phyloP scores from a whole-genome alignment of 2,329 filamentous ascomycete species.

The Botrytis deweyae region DNA sequence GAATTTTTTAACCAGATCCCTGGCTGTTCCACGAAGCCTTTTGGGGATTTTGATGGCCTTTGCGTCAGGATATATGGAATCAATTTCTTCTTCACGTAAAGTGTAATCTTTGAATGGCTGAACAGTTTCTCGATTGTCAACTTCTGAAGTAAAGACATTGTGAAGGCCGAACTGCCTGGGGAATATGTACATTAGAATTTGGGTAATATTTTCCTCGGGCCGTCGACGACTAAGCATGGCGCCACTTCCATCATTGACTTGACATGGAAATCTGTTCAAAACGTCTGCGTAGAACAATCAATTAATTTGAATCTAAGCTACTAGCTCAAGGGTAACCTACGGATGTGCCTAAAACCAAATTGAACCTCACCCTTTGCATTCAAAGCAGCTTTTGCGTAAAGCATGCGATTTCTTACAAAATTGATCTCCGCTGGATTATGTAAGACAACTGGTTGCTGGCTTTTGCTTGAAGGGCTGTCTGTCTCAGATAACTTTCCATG shows the following conservation, averaged over 20 bases:
- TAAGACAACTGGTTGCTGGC: neutral
- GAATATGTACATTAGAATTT: constrained; percentile 90
- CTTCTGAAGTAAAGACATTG: constrained; percentile 80
- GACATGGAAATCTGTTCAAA: constrained; percentile 64
- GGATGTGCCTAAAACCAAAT: constrained; percentile 77
- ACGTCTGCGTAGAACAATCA: constrained; percentile 58
- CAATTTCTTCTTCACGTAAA: constrained; percentile 79
- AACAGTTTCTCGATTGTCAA: constrained; percentile 63
- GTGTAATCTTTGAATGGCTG: constrained; percentile 84
- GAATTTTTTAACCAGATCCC: constrained; percentile 63
- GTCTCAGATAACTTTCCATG: neutral
- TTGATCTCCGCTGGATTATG: constrained; percentile 57
- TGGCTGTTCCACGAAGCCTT: constrained; percentile 62
- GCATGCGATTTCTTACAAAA: constrained; percentile 79
- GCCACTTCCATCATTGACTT: neutral
- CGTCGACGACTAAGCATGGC: neutral
- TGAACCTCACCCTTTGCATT: constrained; percentile 66
- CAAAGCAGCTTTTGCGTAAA: constrained; percentile 75
- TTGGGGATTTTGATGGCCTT: constrained; percentile 53
- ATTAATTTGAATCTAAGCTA: constrained; percentile 31
- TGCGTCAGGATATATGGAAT: constrained; percentile 32
- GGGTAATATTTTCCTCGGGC: constrained; percentile 53
- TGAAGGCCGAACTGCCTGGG: constrained; percentile 86
- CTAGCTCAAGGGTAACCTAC: constrained; percentile 51
- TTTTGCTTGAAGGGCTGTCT: neutral